phyloP scores from a whole-genome alignment of 2,329 filamentous ascomycete species.

The Colletotrichum magnum region DNA sequence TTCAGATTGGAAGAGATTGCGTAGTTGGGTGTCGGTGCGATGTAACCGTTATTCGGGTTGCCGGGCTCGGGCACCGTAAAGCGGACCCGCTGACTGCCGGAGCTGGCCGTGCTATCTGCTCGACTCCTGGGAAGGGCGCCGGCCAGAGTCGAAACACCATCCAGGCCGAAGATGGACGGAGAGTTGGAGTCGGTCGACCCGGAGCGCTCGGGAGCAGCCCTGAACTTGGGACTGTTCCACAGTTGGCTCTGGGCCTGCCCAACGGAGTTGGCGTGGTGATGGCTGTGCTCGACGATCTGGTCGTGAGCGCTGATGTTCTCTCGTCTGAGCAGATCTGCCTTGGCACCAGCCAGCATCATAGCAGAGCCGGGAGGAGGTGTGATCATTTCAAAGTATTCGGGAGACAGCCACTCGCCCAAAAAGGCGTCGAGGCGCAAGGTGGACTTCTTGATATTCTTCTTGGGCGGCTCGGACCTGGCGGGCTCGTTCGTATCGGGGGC shows the following conservation, averaged over 20 bases:
- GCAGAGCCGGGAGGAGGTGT: conserved; percentile 88
- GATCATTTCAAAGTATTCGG: conserved; percentile 93
- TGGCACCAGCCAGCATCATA: conserved; percentile 90
- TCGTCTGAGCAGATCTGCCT: conserved; percentile 85
- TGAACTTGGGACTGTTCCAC: conserved; percentile 51
- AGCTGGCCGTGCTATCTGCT: conserved; percentile 44
- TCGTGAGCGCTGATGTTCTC: conserved; percentile 74
- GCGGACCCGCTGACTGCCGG: conserved; percentile 39
- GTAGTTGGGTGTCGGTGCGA: conserved; percentile 84
- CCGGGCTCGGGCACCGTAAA: conserved; percentile 34
- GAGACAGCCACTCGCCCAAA: conserved; percentile 94
- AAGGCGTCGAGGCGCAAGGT: conserved; percentile 90
- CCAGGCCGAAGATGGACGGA: conserved; percentile 40
- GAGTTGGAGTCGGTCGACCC: conserved; percentile 41
- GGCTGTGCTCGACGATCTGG: conserved; percentile 28
- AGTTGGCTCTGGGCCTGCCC: conserved; percentile 48
- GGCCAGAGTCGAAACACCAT: conserved; percentile 50
- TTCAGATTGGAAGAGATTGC: conserved; percentile 84
- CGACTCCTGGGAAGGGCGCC: conserved; percentile 51
- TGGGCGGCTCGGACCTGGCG: conserved; percentile 23
- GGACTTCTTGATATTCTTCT: conserved; percentile 63
- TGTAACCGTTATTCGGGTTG: conserved; percentile 67
- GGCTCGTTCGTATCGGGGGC: conserved; percentile 36
- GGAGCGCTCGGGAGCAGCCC: conserved; percentile 32
- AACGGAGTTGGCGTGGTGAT: conserved; percentile 39